phyloP scores from a whole-genome alignment of 163 green algal genomes.

The Scenedesmus sp. region DNA sequence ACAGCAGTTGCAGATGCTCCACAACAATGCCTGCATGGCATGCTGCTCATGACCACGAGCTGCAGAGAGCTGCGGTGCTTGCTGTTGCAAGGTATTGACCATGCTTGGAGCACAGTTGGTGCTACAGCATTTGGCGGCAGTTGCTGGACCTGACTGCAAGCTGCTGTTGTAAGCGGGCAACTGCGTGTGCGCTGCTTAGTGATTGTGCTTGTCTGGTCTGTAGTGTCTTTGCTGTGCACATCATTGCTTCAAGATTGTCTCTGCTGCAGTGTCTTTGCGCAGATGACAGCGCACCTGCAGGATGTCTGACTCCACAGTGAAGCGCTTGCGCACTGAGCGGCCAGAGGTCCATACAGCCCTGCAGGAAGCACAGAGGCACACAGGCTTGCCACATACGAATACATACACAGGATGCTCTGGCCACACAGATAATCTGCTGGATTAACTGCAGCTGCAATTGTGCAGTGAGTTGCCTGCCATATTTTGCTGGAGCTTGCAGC shows the following conservation, averaged over 20 bases:
- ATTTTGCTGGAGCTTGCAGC: too few relatives aligned
- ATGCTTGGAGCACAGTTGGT: not conserved
- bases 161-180: not conserved
- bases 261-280: not conserved
- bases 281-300: conserved; percentile 53
- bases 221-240: too few relatives aligned
- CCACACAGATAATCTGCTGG: not conserved
- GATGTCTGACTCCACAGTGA: conserved; percentile 57
- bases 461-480: not conserved
- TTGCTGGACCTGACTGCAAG: not conserved
- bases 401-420: too few relatives aligned
- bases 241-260: too few relatives aligned
- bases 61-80: too few relatives aligned
- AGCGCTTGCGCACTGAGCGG: conserved; percentile 64
- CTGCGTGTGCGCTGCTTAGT: not conserved
- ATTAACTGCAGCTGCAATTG: not conserved
- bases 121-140: not conserved
- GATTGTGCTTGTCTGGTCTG: too few relatives aligned
- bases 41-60: too few relatives aligned
- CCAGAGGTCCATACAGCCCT: conserved; percentile 70
- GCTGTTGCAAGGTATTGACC: too few relatives aligned
- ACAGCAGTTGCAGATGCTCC: too few relatives aligned
- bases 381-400: not conserved
- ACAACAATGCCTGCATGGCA: too few relatives aligned
- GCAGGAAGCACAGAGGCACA: not conserved